phyloP scores from a whole-genome alignment of 2,329 filamentous ascomycete genomes.

The Colletotrichum cereale region DNA sequence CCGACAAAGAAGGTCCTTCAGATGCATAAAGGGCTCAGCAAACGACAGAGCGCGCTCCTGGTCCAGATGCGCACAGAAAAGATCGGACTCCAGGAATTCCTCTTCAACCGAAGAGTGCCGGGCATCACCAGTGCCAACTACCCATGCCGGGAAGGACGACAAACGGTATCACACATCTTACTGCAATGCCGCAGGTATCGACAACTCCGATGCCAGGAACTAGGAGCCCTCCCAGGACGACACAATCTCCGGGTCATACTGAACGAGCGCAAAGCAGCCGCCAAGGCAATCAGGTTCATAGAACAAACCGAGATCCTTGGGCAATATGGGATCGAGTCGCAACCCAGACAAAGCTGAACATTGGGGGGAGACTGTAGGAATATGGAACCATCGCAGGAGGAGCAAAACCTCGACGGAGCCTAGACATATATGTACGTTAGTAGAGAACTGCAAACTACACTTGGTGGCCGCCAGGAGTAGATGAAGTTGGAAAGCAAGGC shows the following conservation, averaged over 20 bases:
- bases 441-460: slow-evolving; percentile 20
- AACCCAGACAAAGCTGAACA: no score
- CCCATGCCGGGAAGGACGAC: slow-evolving; percentile 33
- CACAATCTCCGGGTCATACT: slow-evolving; percentile 30
- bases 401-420: slow-evolving; percentile 10
- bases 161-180: slow-evolving; percentile 34
- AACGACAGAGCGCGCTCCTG: slow-evolving; percentile 1
- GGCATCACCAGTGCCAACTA: slow-evolving; percentile 24
- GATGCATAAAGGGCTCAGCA: no score
- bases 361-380: no score
- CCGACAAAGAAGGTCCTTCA: no score
- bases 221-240: no score
- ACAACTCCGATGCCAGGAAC: slow-evolving; percentile 19
- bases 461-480: not conserved
- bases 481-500: not conserved
- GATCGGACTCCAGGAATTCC: slow-evolving; percentile 33
- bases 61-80: slow-evolving; percentile 27
- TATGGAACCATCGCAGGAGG: slow-evolving; percentile 4
- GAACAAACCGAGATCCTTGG: slow-evolving; percentile 38
- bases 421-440: slow-evolving; percentile 8
- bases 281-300: slow-evolving; percentile 35
- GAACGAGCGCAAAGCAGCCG: slow-evolving; percentile 37
- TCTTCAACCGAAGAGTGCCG: slow-evolving; percentile 36
- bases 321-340: slow-evolving; percentile 17
- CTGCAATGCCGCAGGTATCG: slow-evolving; percentile 13